These are phyloP conservation scores for Flueggea neowawraea DNA, from an alignment of 441 rosid genomes.

Conservation along the genomic window DNA sequence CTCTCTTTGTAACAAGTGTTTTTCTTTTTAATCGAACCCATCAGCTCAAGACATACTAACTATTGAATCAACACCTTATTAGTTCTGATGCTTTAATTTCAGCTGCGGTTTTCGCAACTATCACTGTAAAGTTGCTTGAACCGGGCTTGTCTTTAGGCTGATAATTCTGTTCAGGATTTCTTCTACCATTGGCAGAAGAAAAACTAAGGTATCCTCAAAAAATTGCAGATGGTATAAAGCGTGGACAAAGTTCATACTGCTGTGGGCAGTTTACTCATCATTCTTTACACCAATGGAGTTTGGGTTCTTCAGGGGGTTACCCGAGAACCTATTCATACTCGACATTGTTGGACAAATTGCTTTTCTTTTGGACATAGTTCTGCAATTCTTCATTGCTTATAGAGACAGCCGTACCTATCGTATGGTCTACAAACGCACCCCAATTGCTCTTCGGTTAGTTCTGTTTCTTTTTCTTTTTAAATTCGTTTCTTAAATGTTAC, in stretches of 20 bases:
- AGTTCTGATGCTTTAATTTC: too few relatives aligned
- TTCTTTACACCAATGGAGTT: constrained; percentile 97
- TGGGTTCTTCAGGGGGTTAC: constrained; percentile 92
- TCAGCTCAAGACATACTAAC: too few relatives aligned
- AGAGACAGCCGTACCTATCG: constrained; percentile 67
- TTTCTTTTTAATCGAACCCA: too few relatives aligned
- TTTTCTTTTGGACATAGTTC: constrained; percentile 70
- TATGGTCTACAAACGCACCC: constrained; percentile 52
- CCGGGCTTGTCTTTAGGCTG: too few relatives aligned
- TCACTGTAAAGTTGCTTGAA: too few relatives aligned
- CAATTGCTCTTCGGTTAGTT: constrained; percentile 71
- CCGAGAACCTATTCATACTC: constrained; percentile 61
- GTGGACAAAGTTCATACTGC: constrained; percentile 73
- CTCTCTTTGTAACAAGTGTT: too few relatives aligned
- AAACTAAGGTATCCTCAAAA: not conserved
- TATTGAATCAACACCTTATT: too few relatives aligned
- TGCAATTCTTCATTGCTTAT: constrained; percentile 71
- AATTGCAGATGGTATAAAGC: constrained; percentile 61
- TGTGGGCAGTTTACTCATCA: constrained; percentile 95
- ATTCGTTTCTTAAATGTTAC: not conserved
- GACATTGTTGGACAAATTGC: constrained; percentile 89
- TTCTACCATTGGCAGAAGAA: too few relatives aligned
- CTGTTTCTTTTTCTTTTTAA: not conserved
- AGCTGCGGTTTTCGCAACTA: too few relatives aligned
- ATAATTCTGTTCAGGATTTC: too few relatives aligned